Percentiles rank a stretch among this genome's conserved stretches.
These are phyloP conservation scores for Mallotus japonicus DNA, from an alignment of 441 rosid genomes.

Conservation along the genomic window DNA sequence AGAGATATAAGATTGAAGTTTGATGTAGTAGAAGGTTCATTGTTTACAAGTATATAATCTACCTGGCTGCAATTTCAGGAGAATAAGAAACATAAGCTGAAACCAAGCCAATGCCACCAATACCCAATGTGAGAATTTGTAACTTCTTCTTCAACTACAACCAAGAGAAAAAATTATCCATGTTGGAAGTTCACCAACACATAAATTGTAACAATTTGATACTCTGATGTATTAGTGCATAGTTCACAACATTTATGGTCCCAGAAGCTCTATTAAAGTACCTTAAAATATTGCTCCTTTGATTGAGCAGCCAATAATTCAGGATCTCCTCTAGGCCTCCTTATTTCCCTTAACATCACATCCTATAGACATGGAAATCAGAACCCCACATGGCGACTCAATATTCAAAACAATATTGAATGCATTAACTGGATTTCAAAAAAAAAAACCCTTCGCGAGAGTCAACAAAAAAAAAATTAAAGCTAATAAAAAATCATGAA, in stretches of 20 bases:
- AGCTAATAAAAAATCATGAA: not conserved
- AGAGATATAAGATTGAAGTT: not conserved
- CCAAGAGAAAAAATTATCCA: not conserved
- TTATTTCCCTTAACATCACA: slow-evolving; percentile 57
- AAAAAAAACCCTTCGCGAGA: not conserved
- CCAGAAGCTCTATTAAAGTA: slow-evolving; percentile 23
- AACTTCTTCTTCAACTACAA: slow-evolving; percentile 65
- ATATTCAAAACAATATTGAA: slow-evolving; percentile 10
- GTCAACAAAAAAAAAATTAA: not conserved
- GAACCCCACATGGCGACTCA: slow-evolving; percentile 7
- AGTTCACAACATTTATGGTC: not conserved
- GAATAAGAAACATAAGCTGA: slow-evolving; percentile 77
- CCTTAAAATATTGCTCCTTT: slow-evolving; percentile 75
- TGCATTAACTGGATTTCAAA: slow-evolving; percentile 1
- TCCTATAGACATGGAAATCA: slow-evolving; percentile 46
- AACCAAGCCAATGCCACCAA: slow-evolving; percentile 78
- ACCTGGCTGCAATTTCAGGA: slow-evolving; percentile 84
- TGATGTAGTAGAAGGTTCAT: not conserved
- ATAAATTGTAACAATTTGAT: not conserved
- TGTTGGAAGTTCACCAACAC: not conserved
- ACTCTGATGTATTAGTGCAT: not conserved
- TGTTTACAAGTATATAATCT: slow-evolving; percentile 19
- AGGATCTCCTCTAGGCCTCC: slow-evolving; percentile 69
- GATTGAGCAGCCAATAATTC: slow-evolving; percentile 67
- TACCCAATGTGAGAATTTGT: slow-evolving; percentile 65